A percentile compares a stretch with the other conserved stretches of the same genome.
phyloP scores from a whole-genome alignment of 805 yeast species.

The Yamadazyma akitaensis region DNA sequence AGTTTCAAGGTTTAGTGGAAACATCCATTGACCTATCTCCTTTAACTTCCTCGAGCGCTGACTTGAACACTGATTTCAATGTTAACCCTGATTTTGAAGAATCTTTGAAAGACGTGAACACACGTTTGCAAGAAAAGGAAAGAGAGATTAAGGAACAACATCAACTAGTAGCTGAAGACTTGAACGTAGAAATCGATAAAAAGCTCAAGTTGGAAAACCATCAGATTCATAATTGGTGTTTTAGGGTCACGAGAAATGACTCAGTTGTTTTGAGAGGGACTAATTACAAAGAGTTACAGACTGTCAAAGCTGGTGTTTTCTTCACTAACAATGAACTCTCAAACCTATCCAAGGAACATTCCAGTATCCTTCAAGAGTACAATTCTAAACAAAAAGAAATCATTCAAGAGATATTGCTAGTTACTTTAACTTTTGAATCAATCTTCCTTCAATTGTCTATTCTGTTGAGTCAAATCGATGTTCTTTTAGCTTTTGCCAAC shows the following conservation, averaged over 20 bases:
- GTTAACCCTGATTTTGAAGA: constrained; percentile 91
- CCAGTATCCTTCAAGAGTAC: constrained; percentile 61
- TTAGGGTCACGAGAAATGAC: constrained; percentile 87
- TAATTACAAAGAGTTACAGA: constrained; percentile 74
- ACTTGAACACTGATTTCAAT: constrained; percentile 63
- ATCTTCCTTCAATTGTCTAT: constrained; percentile 68
- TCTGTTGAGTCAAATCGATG: constrained; percentile 74
- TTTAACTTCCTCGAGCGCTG: constrained; percentile 50
- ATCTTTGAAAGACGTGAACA: constrained; percentile 57
- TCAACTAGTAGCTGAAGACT: constrained; percentile 62
- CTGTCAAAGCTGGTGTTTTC: constrained; percentile 92
- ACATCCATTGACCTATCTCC: constrained; percentile 87
- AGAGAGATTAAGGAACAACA: constrained; percentile 59
- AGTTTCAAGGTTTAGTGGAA: constrained; percentile 82
- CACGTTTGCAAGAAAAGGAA: constrained; percentile 52
- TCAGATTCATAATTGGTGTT: constrained; percentile 88
- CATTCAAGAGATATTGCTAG: constrained; percentile 77
- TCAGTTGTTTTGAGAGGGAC: constrained; percentile 67
- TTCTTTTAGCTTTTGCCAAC: constrained; percentile 80
- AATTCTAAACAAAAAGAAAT: constrained; percentile 71
- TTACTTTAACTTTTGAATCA: constrained; percentile 77
- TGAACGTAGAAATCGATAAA: constrained; percentile 80
- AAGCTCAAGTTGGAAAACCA: constrained; percentile 88
- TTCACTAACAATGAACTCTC: constrained; percentile 74
- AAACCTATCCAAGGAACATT: constrained; percentile 56